Conservation (phyloP, 176 grass and related monocot genomes). For the Typha latifolia region DNA sequence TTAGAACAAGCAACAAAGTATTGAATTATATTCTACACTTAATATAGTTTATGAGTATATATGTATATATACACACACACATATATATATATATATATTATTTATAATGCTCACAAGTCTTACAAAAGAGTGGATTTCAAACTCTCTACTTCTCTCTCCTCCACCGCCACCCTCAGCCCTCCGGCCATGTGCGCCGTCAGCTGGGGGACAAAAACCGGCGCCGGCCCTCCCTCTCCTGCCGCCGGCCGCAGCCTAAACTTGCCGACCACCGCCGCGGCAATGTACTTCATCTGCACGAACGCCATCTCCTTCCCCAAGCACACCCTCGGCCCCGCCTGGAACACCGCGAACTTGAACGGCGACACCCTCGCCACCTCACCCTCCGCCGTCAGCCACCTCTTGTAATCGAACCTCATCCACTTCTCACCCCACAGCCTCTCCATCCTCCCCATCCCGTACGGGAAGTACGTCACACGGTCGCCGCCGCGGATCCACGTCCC, state of each 20-base stretch:
- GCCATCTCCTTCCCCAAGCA: background rate
- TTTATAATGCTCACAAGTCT: too few species aligned
- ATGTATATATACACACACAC: too few species aligned
- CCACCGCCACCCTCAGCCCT: background rate
- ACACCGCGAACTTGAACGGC: conserved; percentile 75
- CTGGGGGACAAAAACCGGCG: background rate
- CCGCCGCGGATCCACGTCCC: conserved; percentile 47
- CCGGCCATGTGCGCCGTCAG: background rate
- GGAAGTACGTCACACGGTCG: conserved; percentile 82
- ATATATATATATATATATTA: too few species aligned
- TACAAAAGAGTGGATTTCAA: background rate
- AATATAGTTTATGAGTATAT: too few species aligned
- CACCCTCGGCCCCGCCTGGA: conserved; percentile 67
- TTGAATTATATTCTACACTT: too few species aligned
- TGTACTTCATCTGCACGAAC: conserved; percentile 17
- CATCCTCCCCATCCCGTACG: conserved; percentile 93
- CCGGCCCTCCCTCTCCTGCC: background rate
- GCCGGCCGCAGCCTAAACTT: background rate
- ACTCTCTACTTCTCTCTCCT: background rate
- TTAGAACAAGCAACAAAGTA: too few species aligned
- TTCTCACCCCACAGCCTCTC: conserved; percentile 62
- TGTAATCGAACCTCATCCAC: conserved; percentile 42
- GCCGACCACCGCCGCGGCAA: background rate
- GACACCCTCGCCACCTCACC: conserved; percentile 25
- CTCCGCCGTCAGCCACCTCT: conserved; percentile 35